Evolutionary conservation across 495 filamentous ascomycete species (phyloP), one percentile per base, ranked within the genome.

Genomic region (Xylaria longipes): DNA sequence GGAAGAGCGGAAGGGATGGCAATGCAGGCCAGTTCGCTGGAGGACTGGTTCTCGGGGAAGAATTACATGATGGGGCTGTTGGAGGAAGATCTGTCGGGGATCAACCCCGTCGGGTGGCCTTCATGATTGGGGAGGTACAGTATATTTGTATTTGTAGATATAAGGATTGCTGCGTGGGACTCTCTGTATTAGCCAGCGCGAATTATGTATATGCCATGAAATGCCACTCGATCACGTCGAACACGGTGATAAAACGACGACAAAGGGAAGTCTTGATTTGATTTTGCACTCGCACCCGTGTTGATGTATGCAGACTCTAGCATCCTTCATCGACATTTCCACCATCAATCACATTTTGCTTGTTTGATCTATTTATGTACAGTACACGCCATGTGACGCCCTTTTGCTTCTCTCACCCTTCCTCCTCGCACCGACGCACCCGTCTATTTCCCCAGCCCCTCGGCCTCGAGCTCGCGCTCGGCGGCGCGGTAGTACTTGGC

Each of bases 401-500:
- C 61, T 48, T 12, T 17, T 1, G 6, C 60, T 8, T 11, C 80
- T 81, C 17, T 17, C 14, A 48, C 33, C 15, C 5, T 67, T 39
- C 35, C 25, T 11, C 7, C 29, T 39, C 46, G n/a, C 8, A 31
- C 22, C 20, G 2, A 6, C 35, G 2, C 14, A 37, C 58, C 50
- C 72, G 31, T 75, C 63, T 72, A 77, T 43, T 80, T 82, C 29
- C 72, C 76, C 45, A 75, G 54, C 46, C 83, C 78, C 85, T 97
- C 94, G 35, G 88, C 91, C 82, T 97, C 96, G 72, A 99, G 83
- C 77, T 99, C 96, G 75, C 90, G 86, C 83, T 99, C 96, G n/a
- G 96, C 96, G 80, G 95, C 92, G 80, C 90, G 90, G 82, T 97
- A 99, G 84, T 99, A 99, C 84, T 99, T 99, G 69, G 94, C 93